A percentile compares a stretch with the other conserved stretches of the same genome.
phyloP scores from a whole-genome alignment of 2,329 filamentous ascomycete species.

The Pseudogymnoascus sp. region DNA sequence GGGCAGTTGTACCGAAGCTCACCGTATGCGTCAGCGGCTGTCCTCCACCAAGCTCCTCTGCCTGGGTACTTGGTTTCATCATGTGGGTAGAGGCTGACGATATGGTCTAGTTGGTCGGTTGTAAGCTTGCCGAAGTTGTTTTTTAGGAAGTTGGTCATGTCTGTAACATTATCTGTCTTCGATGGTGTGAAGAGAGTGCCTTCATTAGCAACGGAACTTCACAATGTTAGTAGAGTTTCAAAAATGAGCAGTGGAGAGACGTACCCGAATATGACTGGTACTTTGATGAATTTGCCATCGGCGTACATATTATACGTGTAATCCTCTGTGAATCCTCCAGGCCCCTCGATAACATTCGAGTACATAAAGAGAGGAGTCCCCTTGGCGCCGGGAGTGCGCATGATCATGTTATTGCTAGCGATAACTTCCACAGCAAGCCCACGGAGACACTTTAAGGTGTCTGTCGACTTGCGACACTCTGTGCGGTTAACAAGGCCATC shows the following conservation, averaged over 20 bases:
- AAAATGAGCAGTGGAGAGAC: neutral
- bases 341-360: constrained; percentile 45
- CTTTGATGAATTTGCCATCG: constrained; percentile 45
- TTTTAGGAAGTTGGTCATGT: constrained; percentile 50
- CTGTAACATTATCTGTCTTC: constrained; percentile 38
- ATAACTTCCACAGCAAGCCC: constrained; percentile 36
- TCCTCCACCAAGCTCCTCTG: constrained; percentile 51
- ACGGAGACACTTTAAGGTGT: constrained; percentile 42
- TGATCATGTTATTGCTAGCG: constrained; percentile 37
- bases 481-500: neutral
- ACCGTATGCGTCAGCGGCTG: constrained; percentile 52
- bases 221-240: neutral
- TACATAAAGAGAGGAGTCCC: constrained; percentile 45
- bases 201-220: constrained; percentile 54
- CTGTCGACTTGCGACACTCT: constrained; percentile 20
- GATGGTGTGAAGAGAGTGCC: constrained; percentile 55
- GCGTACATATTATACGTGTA: constrained; percentile 44
- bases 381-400: constrained; percentile 30
- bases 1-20: constrained; percentile 62
- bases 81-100: constrained; percentile 51
- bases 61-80: constrained; percentile 37
- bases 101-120: constrained; percentile 40
- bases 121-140: constrained; percentile 53
- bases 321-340: constrained; percentile 42
- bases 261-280: constrained; percentile 45